A percentile compares a stretch with the other conserved stretches of the same genome.
phyloP scores from a whole-genome alignment of 2,329 filamentous ascomycete species.

The Beauveria scarabaeidicola region DNA sequence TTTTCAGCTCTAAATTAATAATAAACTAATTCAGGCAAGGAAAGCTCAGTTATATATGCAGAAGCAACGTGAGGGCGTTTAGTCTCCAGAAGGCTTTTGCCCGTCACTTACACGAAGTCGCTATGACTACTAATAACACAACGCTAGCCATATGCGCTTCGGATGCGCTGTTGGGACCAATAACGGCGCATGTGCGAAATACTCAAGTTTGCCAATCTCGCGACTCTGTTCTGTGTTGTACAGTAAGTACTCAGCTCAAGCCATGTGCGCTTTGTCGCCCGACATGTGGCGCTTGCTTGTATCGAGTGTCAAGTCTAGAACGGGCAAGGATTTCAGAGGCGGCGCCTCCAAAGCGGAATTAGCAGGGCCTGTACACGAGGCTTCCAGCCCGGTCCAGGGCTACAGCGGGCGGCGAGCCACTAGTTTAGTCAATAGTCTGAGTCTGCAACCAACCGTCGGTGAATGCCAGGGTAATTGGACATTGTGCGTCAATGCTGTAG shows the following conservation, averaged over 20 bases:
- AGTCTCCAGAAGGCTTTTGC: neutral
- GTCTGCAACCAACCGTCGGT: neutral
- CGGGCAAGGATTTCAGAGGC: neutral
- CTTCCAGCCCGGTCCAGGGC: neutral
- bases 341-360: neutral
- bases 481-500: neutral
- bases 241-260: conserved; percentile 8
- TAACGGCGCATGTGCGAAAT: neutral
- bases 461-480: neutral
- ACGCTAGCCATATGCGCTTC: neutral
- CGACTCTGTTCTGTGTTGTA: neutral
- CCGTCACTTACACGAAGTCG: neutral
- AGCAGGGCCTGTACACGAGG: neutral
- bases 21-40: neutral
- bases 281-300: neutral
- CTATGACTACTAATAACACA: neutral
- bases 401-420: neutral
- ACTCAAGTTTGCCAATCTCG: neutral
- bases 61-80: neutral
- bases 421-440: neutral
- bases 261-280: conserved; percentile 3
- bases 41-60: neutral
- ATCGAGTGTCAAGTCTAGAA: conserved; percentile 1
- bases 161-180: neutral
- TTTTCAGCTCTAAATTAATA: too few relatives aligned